A percentile compares a stretch with the other conserved stretches of the same genome.
Conservation (phyloP, 441 rosid genomes). For the Flueggea neowawraea region DNA sequence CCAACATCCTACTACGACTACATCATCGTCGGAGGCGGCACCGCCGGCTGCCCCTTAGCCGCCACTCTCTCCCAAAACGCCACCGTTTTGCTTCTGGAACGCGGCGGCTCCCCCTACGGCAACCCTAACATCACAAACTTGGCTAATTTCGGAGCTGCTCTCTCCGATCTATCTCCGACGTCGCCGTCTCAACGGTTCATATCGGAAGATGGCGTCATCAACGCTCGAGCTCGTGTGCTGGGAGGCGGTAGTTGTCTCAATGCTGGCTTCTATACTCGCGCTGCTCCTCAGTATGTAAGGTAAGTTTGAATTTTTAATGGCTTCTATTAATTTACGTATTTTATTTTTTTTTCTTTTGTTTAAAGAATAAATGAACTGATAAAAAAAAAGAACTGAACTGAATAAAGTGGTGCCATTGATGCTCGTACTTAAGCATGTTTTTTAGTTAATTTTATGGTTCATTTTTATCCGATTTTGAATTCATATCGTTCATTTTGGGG, state of each 20-base stretch:
- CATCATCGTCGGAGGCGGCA: conserved; percentile 88
- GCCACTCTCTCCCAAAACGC: conserved; percentile 75
- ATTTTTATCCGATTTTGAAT: too few species aligned
- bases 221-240: conserved; percentile 74
- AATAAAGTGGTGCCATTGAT: too few species aligned
- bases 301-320: conserved; percentile 1
- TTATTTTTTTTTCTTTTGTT: too few species aligned
- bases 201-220: conserved; percentile 86
- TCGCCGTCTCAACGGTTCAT: conserved; percentile 83
- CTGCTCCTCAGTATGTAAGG: conserved; percentile 52
- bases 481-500: too few species aligned
- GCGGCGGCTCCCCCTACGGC: conserved; percentile 80
- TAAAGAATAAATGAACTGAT: too few species aligned
- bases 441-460: too few species aligned
- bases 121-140: conserved; percentile 61
- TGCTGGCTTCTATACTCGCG: conserved; percentile 85
- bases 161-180: conserved; percentile 54
- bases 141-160: conserved; percentile 47
- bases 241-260: conserved; percentile 81
- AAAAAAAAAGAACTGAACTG: too few species aligned
- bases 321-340: too few species aligned
- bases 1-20: conserved; percentile 54
- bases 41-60: conserved; percentile 88
- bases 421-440: too few species aligned
- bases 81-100: conserved; percentile 68